These are phyloP conservation scores for Chlamydomonas incerta DNA, from an alignment of 139 green algal genomes.

Conservation along the genomic window DNA sequence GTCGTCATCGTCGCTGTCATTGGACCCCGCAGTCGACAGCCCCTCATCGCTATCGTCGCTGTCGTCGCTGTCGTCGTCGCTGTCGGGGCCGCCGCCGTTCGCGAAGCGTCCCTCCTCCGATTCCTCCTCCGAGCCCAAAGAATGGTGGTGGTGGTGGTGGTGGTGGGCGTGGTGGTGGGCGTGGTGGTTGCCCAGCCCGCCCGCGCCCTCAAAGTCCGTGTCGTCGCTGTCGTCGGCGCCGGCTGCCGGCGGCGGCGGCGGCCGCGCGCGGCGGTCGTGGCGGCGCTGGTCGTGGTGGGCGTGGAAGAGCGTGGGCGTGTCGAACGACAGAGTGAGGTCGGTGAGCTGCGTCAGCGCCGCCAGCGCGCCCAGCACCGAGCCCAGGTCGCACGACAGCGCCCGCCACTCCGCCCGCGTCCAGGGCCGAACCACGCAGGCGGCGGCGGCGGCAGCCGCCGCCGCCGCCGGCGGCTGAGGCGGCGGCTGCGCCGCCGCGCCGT, in stretches of 20 bases:
- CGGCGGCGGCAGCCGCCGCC: too few relatives aligned
- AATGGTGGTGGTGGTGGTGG: too few relatives aligned
- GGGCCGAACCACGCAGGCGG: too few relatives aligned
- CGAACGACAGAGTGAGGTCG: constrained; percentile 28
- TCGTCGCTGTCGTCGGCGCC: not conserved
- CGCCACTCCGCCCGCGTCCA: too few relatives aligned
- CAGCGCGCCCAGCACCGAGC: not conserved
- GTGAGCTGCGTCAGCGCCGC: constrained; percentile 20
- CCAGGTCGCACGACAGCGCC: not conserved
- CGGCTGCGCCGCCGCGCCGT: not conserved
- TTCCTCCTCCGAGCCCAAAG: too few relatives aligned
- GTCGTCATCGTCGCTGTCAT: too few relatives aligned
- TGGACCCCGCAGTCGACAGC: too few relatives aligned
- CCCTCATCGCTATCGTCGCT: too few relatives aligned
- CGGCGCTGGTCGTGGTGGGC: not conserved
- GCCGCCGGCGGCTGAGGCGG: not conserved
- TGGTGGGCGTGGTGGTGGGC: too few relatives aligned
- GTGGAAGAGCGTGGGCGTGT: constrained; percentile 33
- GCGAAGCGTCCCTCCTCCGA: not conserved
- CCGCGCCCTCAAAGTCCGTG: not conserved
- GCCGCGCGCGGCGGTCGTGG: not conserved
- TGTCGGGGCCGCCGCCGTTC: not conserved
- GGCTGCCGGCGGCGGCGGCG: too few relatives aligned
- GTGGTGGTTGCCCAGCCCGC: not conserved
- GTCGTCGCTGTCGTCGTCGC: not conserved